Percentiles rank a stretch among this genome's conserved stretches.
Conservation (phyloP, 805 yeast species). For the Candida maltosa region DNA sequence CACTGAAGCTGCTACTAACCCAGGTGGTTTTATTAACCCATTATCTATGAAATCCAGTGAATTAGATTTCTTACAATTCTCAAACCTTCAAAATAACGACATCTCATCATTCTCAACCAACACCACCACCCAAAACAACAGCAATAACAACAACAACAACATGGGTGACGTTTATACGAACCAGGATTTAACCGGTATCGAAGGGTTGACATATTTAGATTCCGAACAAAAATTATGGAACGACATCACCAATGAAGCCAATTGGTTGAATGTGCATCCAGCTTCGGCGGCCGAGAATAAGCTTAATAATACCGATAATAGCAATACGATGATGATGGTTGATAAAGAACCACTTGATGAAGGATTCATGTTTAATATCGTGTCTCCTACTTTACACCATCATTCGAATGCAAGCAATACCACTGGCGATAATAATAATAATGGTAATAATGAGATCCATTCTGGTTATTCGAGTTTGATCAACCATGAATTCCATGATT, state of each 20-base stretch:
- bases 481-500: slow-evolving; percentile 34
- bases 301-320: slow-evolving; percentile 15
- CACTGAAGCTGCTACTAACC: neutral
- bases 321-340: too few relatives aligned
- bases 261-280: slow-evolving; percentile 51
- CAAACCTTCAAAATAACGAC: slow-evolving; percentile 6
- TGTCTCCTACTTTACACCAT: neutral
- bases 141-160: slow-evolving; percentile 3
- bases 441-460: too few relatives aligned
- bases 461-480: slow-evolving; percentile 35
- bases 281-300: slow-evolving; percentile 15
- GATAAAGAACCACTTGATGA: slow-evolving; percentile 4
- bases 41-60: slow-evolving; percentile 11
- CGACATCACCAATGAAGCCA: slow-evolving; percentile 73
- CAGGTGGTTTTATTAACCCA: slow-evolving; percentile 2
- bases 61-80: slow-evolving; percentile 23
- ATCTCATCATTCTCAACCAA: neutral
- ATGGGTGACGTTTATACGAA: slow-evolving; percentile 31
- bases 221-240: slow-evolving; percentile 64
- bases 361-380: slow-evolving; percentile 1
- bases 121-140: neutral
- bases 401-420: too few relatives aligned
- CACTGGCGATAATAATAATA: neutral
- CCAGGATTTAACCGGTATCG: slow-evolving; percentile 39
- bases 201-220: slow-evolving; percentile 38